Conservation (phyloP, 805 yeast species). For the Pichia phayaonensis region DNA sequence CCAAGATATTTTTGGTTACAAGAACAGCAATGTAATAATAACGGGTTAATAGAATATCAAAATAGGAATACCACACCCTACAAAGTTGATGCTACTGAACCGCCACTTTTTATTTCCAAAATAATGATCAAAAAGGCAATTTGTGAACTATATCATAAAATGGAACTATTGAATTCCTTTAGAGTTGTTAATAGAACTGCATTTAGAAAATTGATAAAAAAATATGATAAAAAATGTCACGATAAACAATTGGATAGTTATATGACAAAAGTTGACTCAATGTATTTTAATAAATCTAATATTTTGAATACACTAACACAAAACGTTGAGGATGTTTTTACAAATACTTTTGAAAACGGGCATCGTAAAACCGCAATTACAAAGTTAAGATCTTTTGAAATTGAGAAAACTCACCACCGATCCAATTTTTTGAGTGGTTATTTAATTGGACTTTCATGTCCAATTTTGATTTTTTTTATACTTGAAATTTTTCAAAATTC, state of each 20-base stretch:
- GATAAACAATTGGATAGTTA: slow-evolving; percentile 38
- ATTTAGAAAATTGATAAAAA: slow-evolving; percentile 79
- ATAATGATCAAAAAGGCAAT: slow-evolving; percentile 62
- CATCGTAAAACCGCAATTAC: slow-evolving; percentile 67
- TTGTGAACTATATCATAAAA: slow-evolving; percentile 62
- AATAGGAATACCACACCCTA: background rate
- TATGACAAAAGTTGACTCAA: slow-evolving; percentile 46
- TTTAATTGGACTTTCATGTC: slow-evolving; percentile 60
- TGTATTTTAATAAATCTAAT: slow-evolving; percentile 54
- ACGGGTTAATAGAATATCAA: background rate
- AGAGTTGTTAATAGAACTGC: slow-evolving; percentile 77
- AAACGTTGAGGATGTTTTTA: slow-evolving; percentile 59
- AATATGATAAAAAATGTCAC: slow-evolving; percentile 70
- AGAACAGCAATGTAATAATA: background rate
- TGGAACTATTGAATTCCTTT: slow-evolving; percentile 63
- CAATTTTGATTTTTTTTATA: slow-evolving; percentile 38
- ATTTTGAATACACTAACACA: slow-evolving; percentile 50
- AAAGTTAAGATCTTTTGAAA: slow-evolving; percentile 45
- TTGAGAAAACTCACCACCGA: slow-evolving; percentile 32
- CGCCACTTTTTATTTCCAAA: slow-evolving; percentile 57
- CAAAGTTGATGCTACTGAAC: slow-evolving; percentile 12
- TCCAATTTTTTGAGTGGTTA: slow-evolving; percentile 58
- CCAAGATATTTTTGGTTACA: slow-evolving; percentile 31
- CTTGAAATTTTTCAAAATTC: background rate
- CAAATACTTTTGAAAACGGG: slow-evolving; percentile 59